Evolutionary conservation across 495 filamentous ascomycete species (phyloP).

Genomic region (Opeltia flavorubescens): DNA sequence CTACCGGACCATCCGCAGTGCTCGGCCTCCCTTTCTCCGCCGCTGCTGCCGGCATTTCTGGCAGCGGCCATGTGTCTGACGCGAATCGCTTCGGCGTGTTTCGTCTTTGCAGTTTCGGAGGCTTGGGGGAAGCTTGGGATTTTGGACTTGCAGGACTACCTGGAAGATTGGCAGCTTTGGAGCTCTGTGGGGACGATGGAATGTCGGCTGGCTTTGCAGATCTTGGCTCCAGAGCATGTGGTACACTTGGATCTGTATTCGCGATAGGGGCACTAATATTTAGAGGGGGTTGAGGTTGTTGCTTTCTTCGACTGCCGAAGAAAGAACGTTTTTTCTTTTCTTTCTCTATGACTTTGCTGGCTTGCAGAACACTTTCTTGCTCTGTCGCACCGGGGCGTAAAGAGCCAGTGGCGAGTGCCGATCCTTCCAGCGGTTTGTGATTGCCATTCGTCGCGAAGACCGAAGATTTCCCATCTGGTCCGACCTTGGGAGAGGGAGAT

Average conservation of each 20-base stretch:
- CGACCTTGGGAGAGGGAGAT: slow-evolving; percentile 13
- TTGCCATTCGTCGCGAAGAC: slow-evolving; percentile 6
- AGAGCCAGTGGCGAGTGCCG: slow-evolving; percentile 15
- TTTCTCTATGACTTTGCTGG: slow-evolving; percentile 24
- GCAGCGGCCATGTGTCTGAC: slow-evolving; percentile 19
- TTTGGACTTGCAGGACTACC: slow-evolving; percentile 12
- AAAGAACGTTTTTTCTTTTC: slow-evolving; percentile 25
- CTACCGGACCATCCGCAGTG: slow-evolving; percentile 8
- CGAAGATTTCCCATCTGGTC: slow-evolving; percentile 9
- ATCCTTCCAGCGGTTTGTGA: slow-evolving; percentile 9
- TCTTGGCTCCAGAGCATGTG: background rate
- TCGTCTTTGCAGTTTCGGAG: slow-evolving; percentile 13
- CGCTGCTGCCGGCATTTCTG: slow-evolving; percentile 16
- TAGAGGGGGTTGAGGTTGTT: slow-evolving; percentile 2
- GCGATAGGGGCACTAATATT: background rate
- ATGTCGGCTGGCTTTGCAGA: background rate
- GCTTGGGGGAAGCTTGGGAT: slow-evolving; percentile 12
- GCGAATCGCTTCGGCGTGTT: slow-evolving; percentile 5
- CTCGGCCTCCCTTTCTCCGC: slow-evolving; percentile 5
- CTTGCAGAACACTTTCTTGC: slow-evolving; percentile 26
- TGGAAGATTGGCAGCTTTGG: background rate
- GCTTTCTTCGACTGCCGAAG: slow-evolving; percentile 26
- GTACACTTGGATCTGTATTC: background rate
- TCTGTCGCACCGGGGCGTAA: slow-evolving; percentile 14
- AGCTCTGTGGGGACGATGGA: background rate